Evolutionary conservation across 768 basidiomycete species (phyloP), one percentile per base, ranked within the genome.

Genomic region (Calocera viscosa): DNA sequence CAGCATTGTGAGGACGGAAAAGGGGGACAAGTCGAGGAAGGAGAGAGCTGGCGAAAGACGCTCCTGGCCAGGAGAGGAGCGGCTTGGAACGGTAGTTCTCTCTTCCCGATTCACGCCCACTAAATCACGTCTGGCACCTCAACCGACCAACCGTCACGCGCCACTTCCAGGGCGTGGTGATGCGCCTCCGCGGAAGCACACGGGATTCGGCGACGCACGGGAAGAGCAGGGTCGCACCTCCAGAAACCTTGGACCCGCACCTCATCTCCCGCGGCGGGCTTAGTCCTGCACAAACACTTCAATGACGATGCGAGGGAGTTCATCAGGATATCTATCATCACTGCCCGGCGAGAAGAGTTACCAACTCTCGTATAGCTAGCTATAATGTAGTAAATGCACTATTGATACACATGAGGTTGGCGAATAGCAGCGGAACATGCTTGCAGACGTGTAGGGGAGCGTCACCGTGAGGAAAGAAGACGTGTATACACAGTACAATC

Each of bases 111-210:
- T 26, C 16, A 10, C 26, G 16, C 24, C 53, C 10, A 7, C 26
- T 19, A 26, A 7, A 7, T 16, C 5, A 60, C 30, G 5, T 2
- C 53, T 11, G 26, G 53, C 30, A n/a, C n/a, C n/a, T n/a, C n/a
- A 16, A 60, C 53, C 53, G 30, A 22, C 53, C 53, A 60, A 60
- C 30, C 53, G 53, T 60, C 53, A 60, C 53, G 53, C 53, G 53
- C 53, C 26, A 60, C 53, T 60, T 60, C 53, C 30, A 60, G 30
- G 14, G 35, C 35, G 7, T n/a, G n/a, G n/a, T 19, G 19, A 40
- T 19, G 11, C 39, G 39, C 49, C 14, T 14, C 49, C 8, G 12
- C 11, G 53, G 14, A 60, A 10, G 14, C 24, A 28, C 53, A 19
- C 53, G 53, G 53, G 53, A 60, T 60, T 60, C 53, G 53, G 14